Conservation (phyloP, 805 yeast species). For the Brettanomyces naardenensis region DNA sequence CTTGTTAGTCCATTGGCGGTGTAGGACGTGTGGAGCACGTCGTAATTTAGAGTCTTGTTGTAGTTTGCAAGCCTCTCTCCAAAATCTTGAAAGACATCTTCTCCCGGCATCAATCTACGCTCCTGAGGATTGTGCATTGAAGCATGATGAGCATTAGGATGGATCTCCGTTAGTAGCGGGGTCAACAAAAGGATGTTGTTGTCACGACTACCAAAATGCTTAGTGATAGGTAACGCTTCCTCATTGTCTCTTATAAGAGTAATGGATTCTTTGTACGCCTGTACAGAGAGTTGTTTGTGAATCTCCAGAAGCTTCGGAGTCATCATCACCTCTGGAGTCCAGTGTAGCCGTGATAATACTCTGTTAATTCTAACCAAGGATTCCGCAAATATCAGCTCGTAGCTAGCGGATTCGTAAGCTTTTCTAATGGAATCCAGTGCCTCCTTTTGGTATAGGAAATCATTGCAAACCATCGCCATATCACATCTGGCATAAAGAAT, state of each 20-base stretch:
- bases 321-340: constrained; percentile 30
- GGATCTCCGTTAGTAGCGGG: constrained; percentile 26
- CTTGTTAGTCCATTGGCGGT: constrained; percentile 50
- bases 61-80: constrained; percentile 38
- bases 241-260: constrained; percentile 49
- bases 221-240: constrained; percentile 39
- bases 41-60: constrained; percentile 25
- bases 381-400: constrained; percentile 33
- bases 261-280: constrained; percentile 43
- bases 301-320: constrained; percentile 27
- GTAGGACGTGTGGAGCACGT: constrained; percentile 49
- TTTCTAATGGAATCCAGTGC: constrained; percentile 36
- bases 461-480: constrained; percentile 54
- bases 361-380: constrained; percentile 35
- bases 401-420: constrained; percentile 27
- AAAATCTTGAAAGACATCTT: constrained; percentile 45
- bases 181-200: constrained; percentile 23
- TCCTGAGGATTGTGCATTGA: neutral
- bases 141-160: constrained; percentile 6
- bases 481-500: constrained; percentile 55
- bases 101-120: constrained; percentile 27
- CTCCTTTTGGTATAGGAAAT: constrained; percentile 44
- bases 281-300: constrained; percentile 35
- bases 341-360: constrained; percentile 34
- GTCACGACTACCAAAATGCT: constrained; percentile 26